Evolutionary conservation across 495 filamentous ascomycete species (phyloP).

Genomic region (Aspergillus funiculosus): DNA sequence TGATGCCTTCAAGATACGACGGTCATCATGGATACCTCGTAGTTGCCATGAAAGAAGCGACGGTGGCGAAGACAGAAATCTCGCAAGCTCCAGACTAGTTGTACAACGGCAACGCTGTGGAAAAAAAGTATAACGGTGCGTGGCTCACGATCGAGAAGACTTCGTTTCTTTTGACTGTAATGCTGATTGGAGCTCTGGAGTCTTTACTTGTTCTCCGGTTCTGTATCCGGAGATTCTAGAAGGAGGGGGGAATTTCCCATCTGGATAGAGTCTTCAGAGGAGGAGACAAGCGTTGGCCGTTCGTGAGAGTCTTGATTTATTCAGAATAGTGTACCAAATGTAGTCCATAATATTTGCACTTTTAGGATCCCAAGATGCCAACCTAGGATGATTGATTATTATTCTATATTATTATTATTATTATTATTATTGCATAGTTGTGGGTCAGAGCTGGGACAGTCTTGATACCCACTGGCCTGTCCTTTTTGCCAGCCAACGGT

Average conservation of each 20-base stretch:
- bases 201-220: background rate
- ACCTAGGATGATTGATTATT: constrained; percentile 11
- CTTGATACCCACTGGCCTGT: constrained; percentile 17
- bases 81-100: constrained; percentile 4
- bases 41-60: constrained; percentile 13
- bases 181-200: too few relatives aligned
- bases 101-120: constrained; percentile 12
- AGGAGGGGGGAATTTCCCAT: background rate
- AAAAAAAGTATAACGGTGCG: constrained; percentile 5
- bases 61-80: constrained; percentile 16
- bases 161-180: too few relatives aligned
- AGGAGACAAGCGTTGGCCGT: background rate
- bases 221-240: too few relatives aligned
- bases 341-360: constrained; percentile 18
- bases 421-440: constrained; percentile 10
- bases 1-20: too few relatives aligned
- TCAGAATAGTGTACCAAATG: background rate
- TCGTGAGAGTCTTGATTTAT: constrained; percentile 1
- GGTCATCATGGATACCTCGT: too few relatives aligned
- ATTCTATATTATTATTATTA: too few relatives aligned
- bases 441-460: constrained; percentile 21
- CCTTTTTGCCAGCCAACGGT: constrained; percentile 18
- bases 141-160: constrained; percentile 11
- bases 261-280: background rate
- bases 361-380: constrained; percentile 17